A percentile compares a stretch with the other conserved stretches of the same genome.
Evolutionary conservation across 345 rosid species (phyloP).

Genomic region (Physaria fendleri): DNA sequence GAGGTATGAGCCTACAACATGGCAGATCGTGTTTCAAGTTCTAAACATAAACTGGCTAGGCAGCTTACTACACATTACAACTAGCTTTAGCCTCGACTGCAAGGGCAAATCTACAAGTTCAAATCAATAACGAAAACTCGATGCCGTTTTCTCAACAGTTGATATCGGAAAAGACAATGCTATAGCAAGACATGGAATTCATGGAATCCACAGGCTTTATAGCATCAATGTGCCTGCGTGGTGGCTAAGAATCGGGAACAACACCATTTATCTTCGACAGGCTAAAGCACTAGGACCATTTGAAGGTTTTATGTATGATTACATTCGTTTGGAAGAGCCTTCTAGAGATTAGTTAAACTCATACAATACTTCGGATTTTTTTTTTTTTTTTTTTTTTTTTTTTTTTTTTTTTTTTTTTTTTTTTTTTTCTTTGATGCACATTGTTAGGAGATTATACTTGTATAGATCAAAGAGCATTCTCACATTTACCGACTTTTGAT

Average conservation of each 20-base stretch:
- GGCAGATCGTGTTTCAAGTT: conserved; percentile 60
- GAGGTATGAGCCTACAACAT: conserved; percentile 50
- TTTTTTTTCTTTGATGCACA: not conserved
- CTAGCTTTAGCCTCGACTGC: conserved; percentile 75
- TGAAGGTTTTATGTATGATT: conserved; percentile 73
- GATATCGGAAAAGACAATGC: conserved; percentile 30
- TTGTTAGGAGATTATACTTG: conserved; percentile 7
- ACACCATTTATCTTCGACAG: conserved; percentile 61
- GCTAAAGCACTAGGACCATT: conserved; percentile 36
- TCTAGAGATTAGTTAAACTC: conserved; percentile 11
- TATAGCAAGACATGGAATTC: conserved; percentile 34
- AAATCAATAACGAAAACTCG: conserved; percentile 32
- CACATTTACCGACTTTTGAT: not conserved
- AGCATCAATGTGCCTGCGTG: conserved; percentile 43
- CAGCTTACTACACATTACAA: conserved; percentile 57
- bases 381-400: not conserved
- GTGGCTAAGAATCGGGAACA: conserved; percentile 37
- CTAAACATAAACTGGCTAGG: conserved; percentile 25
- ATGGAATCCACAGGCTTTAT: conserved; percentile 49
- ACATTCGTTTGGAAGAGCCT: conserved; percentile 76
- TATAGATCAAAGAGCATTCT: not conserved
- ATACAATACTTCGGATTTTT: not conserved
- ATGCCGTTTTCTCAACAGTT: conserved; percentile 24
- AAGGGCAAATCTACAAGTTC: conserved; percentile 53
- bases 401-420: not conserved